Evolutionary conservation across 179 eudicot genomes (phyloP).

Genomic region (Pouteria campechiana): DNA sequence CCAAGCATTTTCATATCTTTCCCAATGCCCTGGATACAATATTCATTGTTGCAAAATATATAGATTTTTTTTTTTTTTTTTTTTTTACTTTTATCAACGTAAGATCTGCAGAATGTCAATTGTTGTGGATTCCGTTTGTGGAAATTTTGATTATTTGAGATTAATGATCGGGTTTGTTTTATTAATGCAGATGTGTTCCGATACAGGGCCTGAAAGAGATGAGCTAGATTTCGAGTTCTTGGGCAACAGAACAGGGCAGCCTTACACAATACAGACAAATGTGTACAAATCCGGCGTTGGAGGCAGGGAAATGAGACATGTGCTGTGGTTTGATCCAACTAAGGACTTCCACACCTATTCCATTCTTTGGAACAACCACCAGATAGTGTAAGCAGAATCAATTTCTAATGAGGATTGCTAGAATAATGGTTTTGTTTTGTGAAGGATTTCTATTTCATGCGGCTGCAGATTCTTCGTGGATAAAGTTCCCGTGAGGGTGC

Average conservation of each 20-base stretch:
- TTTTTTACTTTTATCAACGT: too few species aligned
- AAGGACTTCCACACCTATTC: slow-evolving; percentile 82
- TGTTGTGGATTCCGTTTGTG: too few species aligned
- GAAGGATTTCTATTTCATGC: neutral
- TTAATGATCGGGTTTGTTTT: too few species aligned
- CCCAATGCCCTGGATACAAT: too few species aligned
- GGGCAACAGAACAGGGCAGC: slow-evolving; percentile 82
- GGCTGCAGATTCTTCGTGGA: slow-evolving; percentile 74
- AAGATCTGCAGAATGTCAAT: too few species aligned
- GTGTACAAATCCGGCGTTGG: slow-evolving; percentile 85
- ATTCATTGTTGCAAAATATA: too few species aligned
- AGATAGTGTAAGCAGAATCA: slow-evolving; percentile 83
- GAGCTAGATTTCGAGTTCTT: slow-evolving; percentile 92
- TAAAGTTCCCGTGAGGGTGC: slow-evolving; percentile 61
- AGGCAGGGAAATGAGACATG: slow-evolving; percentile 73
- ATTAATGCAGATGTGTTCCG: slow-evolving; percentile 72
- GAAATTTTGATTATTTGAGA: too few species aligned
- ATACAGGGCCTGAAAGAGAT: slow-evolving; percentile 84
- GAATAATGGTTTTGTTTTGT: neutral
- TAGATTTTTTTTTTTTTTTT: too few species aligned
- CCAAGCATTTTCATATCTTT: too few species aligned
- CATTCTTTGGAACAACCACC: slow-evolving; percentile 76
- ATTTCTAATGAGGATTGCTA: too few species aligned
- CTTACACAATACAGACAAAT: slow-evolving; percentile 79
- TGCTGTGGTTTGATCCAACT: slow-evolving; percentile 90